These are phyloP conservation scores for Chernovozyma sophiae-reginae DNA, from an alignment of 1,139 yeast species.

Conservation along the genomic window DNA sequence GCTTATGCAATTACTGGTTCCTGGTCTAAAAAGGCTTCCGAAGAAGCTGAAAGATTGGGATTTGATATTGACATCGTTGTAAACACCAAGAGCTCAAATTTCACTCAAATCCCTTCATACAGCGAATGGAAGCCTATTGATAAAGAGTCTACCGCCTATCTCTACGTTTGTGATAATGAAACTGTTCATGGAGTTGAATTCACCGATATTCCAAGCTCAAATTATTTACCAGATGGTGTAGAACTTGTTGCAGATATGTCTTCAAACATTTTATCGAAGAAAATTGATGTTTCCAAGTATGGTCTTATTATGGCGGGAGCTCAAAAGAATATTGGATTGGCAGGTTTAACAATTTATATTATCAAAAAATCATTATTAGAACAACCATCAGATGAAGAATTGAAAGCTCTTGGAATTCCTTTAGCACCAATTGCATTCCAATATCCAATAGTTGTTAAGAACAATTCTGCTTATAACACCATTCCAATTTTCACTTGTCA, in stretches of 20 bases:
- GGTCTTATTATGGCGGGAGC: slow-evolving; percentile 95
- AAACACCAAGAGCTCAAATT: slow-evolving; percentile 63
- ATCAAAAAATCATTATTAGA: slow-evolving; percentile 75
- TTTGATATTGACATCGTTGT: slow-evolving; percentile 67
- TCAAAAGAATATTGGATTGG: slow-evolving; percentile 94
- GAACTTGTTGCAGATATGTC: slow-evolving; percentile 94
- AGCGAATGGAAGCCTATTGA: slow-evolving; percentile 54
- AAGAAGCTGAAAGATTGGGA: slow-evolving; percentile 84
- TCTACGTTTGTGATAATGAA: slow-evolving; percentile 92
- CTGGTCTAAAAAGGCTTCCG: slow-evolving; percentile 86
- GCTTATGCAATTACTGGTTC: slow-evolving; percentile 89
- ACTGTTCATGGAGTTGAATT: slow-evolving; percentile 95
- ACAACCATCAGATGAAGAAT: slow-evolving; percentile 60
- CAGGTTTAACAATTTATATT: slow-evolving; percentile 89
- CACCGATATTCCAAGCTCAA: slow-evolving; percentile 44
- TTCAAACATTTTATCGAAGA: slow-evolving; percentile 81
- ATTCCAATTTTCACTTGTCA: slow-evolving; percentile 90
- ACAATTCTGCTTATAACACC: slow-evolving; percentile 92
- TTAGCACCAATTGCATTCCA: slow-evolving; percentile 85
- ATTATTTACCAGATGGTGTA: slow-evolving; percentile 59
- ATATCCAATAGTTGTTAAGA: slow-evolving; percentile 78
- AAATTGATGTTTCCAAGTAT: slow-evolving; percentile 74
- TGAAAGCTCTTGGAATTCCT: slow-evolving; percentile 59
- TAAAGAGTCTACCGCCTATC: slow-evolving; percentile 62
- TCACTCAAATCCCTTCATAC: slow-evolving; percentile 63